Evolutionary conservation across 305 asterid genomes (phyloP), one percentile per base, ranked within the genome.

Genomic region (Plantago coronopus): DNA sequence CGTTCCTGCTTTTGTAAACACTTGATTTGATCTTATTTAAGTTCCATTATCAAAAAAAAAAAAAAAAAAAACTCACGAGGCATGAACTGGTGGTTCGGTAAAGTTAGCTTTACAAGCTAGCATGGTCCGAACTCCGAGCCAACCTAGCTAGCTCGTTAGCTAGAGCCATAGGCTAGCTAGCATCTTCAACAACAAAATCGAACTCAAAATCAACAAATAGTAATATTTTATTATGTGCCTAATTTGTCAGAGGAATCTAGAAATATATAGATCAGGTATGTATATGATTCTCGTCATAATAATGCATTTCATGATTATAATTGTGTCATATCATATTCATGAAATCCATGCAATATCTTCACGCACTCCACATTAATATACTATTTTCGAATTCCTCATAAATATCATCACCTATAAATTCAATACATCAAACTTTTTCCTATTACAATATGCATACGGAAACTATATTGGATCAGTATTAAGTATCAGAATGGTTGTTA

Each of bases 71-170:
- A 3, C 18, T 44, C 48, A 44, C 18, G 18, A 44, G 18, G 8
- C 17, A 44, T 3, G 68, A 23, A 37, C 61, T 58, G 72, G 54
- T 58, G 67, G 17, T 7, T 19, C 34, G 1, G 46, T 45, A 63
- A 64, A 23, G 59, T 23, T 31, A 20, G 44, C 19, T 59, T n/a
- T n/a, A n/a, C n/a, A n/a, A n/a, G n/a, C n/a, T n/a, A 74, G 70
- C 63, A 58, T 70, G 79, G 79, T 70, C 79, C 79, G 48, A 59
- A 25, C 2, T n/a, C 5, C 31, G 31, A 27, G 2, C 2, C 5
- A 34, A 34, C 40, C 40, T 29, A 53, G 45, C 61, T 54, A 58
- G 5, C 48, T 65, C n/a, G 12, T 43, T 60, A 70, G 15, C 45
- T 64, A 69, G 57, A 48, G 31, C 46, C 11, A 62, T 62, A 74